Base-by-base conservation (phyloP, 192 early-diverging fungal genomes). In the Cetraspora pellucida region DNA sequence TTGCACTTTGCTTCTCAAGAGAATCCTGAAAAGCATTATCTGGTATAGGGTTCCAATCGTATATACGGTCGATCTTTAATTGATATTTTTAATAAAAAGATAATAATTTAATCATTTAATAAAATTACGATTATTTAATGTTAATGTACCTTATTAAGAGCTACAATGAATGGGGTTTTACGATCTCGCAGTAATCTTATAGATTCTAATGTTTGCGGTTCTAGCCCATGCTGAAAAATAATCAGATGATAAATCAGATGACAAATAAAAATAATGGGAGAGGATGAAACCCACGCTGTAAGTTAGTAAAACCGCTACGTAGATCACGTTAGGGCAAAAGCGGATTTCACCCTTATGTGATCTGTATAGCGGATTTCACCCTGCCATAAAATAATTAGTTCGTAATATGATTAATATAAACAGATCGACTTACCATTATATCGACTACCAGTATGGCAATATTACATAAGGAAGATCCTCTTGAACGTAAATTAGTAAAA, bases 371-470 rank as follows among this genome's bases (percentile, higher is more conserved):
- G 2, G 28, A 30, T 2, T 59, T 21, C 27, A 16, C 60, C 25
- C 30, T 63, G 30, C 8, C 17, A 63, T 37, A 43, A 17, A 19
- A 8, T 37, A 64, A 31, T 28, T 44, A 21, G 17, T n/a, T 19
- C 6, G 9, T 27, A 60, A 60, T 16, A 14, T 27, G 25, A 23
- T 11, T 23, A 11, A 23, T 52, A 10, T 30, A 50, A 71, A 71
- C 19, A 55, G 17, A 37, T 65, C 43, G 11, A 25, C n/a, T 67
- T 67, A 69, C 69, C 92, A 98, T 96, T 74, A 99, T 98, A 84
- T 99, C 97, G 65, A 99, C 96, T 7, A 99, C 97, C 78, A 99
- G 90, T 71, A 99, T 94, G 60, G 97, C 97, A 85, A 99, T 99
- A 89, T 99, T 98, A 88, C 97, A 99, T 70, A 99, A 91, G 30